Evolutionary conservation across 2,329 filamentous ascomycete species (phyloP), one percentile per base, ranked within the genome.

Genomic region (Tolypocladium endophyticum): DNA sequence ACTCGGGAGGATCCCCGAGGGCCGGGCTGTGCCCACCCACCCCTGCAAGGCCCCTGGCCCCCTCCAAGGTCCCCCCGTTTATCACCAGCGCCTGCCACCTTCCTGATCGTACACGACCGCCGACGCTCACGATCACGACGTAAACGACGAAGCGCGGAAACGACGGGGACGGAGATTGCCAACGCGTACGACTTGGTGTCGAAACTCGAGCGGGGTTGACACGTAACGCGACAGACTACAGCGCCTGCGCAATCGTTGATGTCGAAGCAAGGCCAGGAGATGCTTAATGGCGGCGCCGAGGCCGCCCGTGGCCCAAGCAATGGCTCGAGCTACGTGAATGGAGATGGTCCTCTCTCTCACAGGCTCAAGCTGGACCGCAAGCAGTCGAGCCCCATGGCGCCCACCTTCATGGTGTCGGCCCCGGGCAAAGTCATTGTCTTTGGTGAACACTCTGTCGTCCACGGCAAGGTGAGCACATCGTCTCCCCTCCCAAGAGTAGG

Each of bases 401-500:
- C 93, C 52, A 80, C 92, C 62, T 99, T 99, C 72, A 96, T 99
- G 90, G 92, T 97, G 60, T 97, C 94, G 20, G 93, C 95, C 2
- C 94, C 94, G 0, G 95, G 93, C 64, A 99, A 99, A 74, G 94
- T 97, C 70, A 99, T 99, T 72, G 90, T 97, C 58, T 97, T 93
- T 76, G 94, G 94, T 65, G 94, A 99, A 74, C 94, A 99, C 77
- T 89, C 94, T 2, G 94, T 97, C n/a, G 94, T 99, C 25, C 86
- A 99, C 71, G 92, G 92, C 70, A 97, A 97, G 84, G 89, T 90
- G 77, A 59, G 76, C 39, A 67, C 20, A 1, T 16, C 33, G 20
- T 3, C 12, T 8, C 5, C 5, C 20, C 35, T 45, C 36, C 56
- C 4, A 30, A n/a, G 11, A 36, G 18, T 36, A 16, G n/a, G 4